A percentile compares a stretch with the other conserved stretches of the same genome.
Evolutionary conservation across 352 stramenopile species (phyloP).

Genomic region (Aphanomyces invadans): DNA sequence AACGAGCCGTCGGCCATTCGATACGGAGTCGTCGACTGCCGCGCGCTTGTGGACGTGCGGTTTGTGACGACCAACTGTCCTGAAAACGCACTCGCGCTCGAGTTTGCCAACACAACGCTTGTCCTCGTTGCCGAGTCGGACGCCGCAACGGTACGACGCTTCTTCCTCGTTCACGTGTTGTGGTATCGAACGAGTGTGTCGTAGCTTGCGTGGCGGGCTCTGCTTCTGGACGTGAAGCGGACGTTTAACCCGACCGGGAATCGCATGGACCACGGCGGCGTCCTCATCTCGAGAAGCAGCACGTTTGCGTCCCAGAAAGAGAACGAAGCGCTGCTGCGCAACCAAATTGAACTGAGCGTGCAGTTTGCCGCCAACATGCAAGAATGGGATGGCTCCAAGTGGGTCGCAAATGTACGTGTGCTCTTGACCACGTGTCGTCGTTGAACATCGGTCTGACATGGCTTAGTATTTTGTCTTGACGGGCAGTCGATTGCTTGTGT

Average conservation of each 20-base stretch:
- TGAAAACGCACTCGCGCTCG: constrained; percentile 77
- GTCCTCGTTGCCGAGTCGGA: constrained; percentile 78
- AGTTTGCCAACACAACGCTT: constrained; percentile 64
- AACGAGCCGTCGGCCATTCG: constrained; percentile 74
- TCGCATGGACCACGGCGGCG: constrained; percentile 59
- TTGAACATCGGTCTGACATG: not conserved
- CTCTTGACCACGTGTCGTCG: not conserved
- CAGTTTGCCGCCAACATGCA: constrained; percentile 80
- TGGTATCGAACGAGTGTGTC: not conserved
- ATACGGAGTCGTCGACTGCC: constrained; percentile 81
- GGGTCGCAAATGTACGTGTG: constrained; percentile 55
- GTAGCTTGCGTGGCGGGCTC: constrained; percentile 61
- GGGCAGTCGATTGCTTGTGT: constrained; percentile 62
- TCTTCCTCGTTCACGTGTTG: not conserved
- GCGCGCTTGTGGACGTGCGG: constrained; percentile 67
- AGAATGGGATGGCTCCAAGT: constrained; percentile 79
- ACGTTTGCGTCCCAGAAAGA: constrained; percentile 80
- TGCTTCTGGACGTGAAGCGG: constrained; percentile 72
- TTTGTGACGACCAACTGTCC: constrained; percentile 80
- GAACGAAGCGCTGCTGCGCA: constrained; percentile 74
- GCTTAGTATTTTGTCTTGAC: constrained; percentile 73
- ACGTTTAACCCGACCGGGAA: constrained; percentile 59
- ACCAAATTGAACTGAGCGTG: constrained; percentile 73
- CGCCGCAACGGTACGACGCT: constrained; percentile 49
- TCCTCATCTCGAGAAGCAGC: constrained; percentile 79